Base-by-base conservation (phyloP, 768 basidiomycete species). In the Clitopilus hobsonii region DNA sequence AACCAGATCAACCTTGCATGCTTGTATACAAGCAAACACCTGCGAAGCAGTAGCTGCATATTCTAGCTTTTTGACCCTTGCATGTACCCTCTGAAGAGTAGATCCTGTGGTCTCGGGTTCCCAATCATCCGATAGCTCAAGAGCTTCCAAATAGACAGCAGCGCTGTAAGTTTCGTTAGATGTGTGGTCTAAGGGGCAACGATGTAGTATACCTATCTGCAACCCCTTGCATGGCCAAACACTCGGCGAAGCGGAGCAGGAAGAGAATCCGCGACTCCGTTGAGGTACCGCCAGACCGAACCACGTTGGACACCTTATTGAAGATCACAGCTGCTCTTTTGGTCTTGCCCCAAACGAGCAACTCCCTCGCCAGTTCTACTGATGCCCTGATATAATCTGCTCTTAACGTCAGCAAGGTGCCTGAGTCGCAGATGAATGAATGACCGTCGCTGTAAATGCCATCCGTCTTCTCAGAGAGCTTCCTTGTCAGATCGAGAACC, bases 281-380 rank as follows among this genome's bases (percentile, higher is more conserved):
- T 0, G 86, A 80, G 0, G 79, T 70, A 1, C 72, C 63, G 0
- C 69, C 71, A n/a, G 64, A 70, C 49, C 76, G 74, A 8, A 85
- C 70, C 3, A 74, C 59, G 26, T 69, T 74, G 13, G 84, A 68
- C 0, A 79, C 78, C 28, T 81, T 82, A n/a, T 69, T 77, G 62
- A 91, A 89, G 18, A 96, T 78, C 1, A 71, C 63, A 0, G 72
- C 74, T 0, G 94, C 93, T 30, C 87, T 81, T 51, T 81, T 81
- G 1, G 72, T 69, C 66, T 88, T 91, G 2, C 95, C 94, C 1
- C 98, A 77, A 29, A 78, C 81, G 45, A 85, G 72, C 61, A 94
- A 94, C 65, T 94, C 91, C 54, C 84, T 78, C 0, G 89, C 94
- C 5, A 96, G 78, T 38, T 86, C 82, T 1, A 86, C 71, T 2